phyloP scores from a whole-genome alignment of 2,329 filamentous ascomycete genomes.

The Ophiostoma sp. region DNA sequence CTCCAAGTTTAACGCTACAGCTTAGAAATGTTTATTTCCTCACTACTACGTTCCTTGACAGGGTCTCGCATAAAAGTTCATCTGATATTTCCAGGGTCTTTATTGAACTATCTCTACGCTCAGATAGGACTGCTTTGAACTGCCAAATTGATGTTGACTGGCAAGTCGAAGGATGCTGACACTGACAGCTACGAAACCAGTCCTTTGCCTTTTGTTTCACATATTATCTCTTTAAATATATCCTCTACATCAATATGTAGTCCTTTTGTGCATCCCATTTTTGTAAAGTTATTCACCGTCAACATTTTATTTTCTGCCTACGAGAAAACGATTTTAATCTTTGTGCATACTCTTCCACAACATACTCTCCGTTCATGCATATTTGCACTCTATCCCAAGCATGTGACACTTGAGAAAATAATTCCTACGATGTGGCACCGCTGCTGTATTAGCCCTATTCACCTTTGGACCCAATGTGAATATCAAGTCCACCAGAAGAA shows the following conservation, averaged over 20 bases:
- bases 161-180: background rate
- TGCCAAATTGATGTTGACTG: background rate
- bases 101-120: background rate
- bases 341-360: background rate
- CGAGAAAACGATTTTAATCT: background rate
- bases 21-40: background rate
- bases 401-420: background rate
- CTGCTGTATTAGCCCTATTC: background rate
- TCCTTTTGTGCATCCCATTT: background rate
- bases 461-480: background rate
- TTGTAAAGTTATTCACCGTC: background rate
- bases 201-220: background rate
- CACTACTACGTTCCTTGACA: background rate
- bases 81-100: background rate
- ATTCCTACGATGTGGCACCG: background rate
- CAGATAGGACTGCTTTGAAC: background rate
- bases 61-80: background rate
- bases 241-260: background rate
- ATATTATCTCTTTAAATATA: background rate
- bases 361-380: background rate
- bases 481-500: background rate
- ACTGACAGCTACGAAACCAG: background rate
- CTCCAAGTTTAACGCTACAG: background rate
- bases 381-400: background rate
- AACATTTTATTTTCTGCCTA: background rate